Evolutionary conservation across 176 grass and related monocot species (phyloP).

Genomic region (Carex myosuroides): DNA sequence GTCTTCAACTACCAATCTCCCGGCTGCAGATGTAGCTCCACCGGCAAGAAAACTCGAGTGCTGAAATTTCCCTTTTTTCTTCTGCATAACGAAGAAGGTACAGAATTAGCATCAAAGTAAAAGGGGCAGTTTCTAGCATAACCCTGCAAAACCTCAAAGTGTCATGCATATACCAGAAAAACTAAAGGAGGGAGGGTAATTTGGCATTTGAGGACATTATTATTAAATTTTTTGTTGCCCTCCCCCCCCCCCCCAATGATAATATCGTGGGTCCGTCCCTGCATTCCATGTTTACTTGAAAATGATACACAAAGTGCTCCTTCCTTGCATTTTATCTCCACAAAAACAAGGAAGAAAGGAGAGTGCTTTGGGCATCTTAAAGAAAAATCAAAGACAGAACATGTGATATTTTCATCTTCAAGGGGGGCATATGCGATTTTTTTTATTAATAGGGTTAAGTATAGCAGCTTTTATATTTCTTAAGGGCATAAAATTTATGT

Average conservation of each 20-base stretch:
- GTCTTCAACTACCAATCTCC: constrained; percentile 57
- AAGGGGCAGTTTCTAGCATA: not conserved
- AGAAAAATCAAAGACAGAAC: not conserved
- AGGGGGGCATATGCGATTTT: not conserved
- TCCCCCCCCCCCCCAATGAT: too few species aligned
- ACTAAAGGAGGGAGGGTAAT: not conserved
- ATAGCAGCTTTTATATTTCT: not conserved
- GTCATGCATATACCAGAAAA: not conserved
- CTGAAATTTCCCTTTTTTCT: constrained; percentile 92
- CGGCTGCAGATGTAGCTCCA: constrained; percentile 90
- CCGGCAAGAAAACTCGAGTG: constrained; percentile 98
- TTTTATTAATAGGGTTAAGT: not conserved
- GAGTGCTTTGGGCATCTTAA: not conserved
- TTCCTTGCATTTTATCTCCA: not conserved
- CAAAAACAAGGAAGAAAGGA: not conserved
- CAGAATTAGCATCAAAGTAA: not conserved
- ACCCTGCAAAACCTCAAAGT: not conserved
- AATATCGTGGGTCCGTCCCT: too few species aligned
- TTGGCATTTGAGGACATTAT: not conserved
- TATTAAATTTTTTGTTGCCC: too few species aligned
- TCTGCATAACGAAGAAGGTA: constrained; percentile 37
- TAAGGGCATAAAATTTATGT: not conserved
- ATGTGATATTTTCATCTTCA: not conserved
- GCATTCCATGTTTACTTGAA: not conserved
- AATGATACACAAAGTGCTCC: not conserved